Evolutionary conservation across 768 basidiomycete species (phyloP).

Genomic region (Guyanaporus albipodus): DNA sequence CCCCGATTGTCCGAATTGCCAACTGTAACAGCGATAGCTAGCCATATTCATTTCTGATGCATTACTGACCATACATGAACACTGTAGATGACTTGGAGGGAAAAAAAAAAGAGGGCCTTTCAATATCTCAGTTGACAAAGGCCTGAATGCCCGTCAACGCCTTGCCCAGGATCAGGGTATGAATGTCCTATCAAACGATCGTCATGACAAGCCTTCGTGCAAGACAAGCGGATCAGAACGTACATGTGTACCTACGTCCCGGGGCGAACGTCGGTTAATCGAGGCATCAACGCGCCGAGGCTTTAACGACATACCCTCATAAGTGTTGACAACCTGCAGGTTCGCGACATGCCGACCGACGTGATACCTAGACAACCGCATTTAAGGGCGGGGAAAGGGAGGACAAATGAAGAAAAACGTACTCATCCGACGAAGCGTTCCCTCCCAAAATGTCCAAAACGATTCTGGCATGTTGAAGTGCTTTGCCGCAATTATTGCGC

Average conservation of each 20-base stretch:
- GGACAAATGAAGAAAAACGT: slow-evolving; percentile 20
- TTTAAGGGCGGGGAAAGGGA: neutral
- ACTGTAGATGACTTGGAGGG: neutral
- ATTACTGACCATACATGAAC: neutral
- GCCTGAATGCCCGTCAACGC: slow-evolving; percentile 88
- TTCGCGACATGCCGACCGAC: slow-evolving; percentile 94
- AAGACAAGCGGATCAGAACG: slow-evolving; percentile 17
- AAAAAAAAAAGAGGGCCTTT: neutral
- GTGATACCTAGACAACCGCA: slow-evolving; percentile 58
- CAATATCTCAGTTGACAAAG: slow-evolving; percentile 56
- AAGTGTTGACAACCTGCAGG: slow-evolving; percentile 93
- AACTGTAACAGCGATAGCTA: too few species aligned
- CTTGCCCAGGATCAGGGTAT: slow-evolving; percentile 89
- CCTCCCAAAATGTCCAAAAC: slow-evolving; percentile 91
- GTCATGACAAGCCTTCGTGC: slow-evolving; percentile 7
- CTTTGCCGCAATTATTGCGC: slow-evolving; percentile 94
- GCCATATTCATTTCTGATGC: neutral
- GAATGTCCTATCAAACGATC: slow-evolving; percentile 61
- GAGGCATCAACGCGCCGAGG: neutral
- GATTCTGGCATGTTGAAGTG: slow-evolving; percentile 73
- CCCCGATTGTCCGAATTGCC: too few species aligned
- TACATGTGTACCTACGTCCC: slow-evolving; percentile 55
- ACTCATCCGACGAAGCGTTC: slow-evolving; percentile 93
- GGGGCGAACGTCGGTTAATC: slow-evolving; percentile 4
- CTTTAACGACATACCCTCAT: slow-evolving; percentile 63